Evolutionary conservation across 176 grass and related monocot species (phyloP), one percentile per base, ranked within the genome.

Genomic region (Bromus sterilis): DNA sequence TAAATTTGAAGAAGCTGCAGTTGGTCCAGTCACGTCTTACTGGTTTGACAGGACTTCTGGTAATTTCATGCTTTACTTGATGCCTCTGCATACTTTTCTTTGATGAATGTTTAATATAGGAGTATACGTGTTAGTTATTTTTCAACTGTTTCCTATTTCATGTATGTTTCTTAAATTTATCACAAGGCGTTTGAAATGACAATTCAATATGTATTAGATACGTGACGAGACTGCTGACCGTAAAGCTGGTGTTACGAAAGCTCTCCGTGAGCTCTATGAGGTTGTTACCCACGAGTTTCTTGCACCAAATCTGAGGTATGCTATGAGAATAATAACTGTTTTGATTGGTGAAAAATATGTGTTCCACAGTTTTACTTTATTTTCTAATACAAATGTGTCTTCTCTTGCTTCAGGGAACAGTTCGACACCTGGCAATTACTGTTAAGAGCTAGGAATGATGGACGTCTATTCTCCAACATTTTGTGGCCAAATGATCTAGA

Each of bases 251-350:
- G 95, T 91, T 83, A 89, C 88, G 61, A 89, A 91, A 81, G 90
- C 95, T 89, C 85, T 93, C 21, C 67, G 78, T 77, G 87, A 95
- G 78, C 84, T 98, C 63, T 98, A 88, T 81, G 88, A 93, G 48
- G 95, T 92, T 86, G 55, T 98, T 51, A 98, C 90, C 36, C 95
- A 93, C 87, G 87, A 92, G 76, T 93, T 98, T 56, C 84, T 98
- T 85, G 86, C 86, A 41, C 57, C 81, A 20, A 85, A 87, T 48
- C 72, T 98, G 55, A 93, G 92, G 95, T 94, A 89, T 76, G 59
- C 28, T 37, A 40, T 58, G 74, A 76, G 18, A 31, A 55, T 7
- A 20, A 3, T 24, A 12, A 57, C 46, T 39, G 5, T 65, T 71
- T 88, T 6, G 33, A 41, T 80, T 79, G 26, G 49, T 49, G 36